phyloP scores from a whole-genome alignment of 2,329 filamentous ascomycete species.

The Talaromyces atroroseus region DNA sequence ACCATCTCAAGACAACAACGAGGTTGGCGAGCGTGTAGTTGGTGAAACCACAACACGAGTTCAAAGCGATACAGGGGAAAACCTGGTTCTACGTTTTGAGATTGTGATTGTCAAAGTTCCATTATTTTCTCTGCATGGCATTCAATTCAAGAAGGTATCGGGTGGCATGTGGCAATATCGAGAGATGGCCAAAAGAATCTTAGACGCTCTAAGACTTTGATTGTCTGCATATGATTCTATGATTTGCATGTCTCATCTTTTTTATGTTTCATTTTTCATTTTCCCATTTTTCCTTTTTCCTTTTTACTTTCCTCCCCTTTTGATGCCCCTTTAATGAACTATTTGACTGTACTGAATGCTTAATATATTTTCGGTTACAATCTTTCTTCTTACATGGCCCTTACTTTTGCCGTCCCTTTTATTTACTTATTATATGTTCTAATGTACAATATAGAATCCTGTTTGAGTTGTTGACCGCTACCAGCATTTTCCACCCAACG shows the following conservation, averaged over 20 bases:
- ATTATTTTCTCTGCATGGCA: slow-evolving; percentile 82
- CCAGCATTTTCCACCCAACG: not conserved
- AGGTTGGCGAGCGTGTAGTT: slow-evolving; percentile 55
- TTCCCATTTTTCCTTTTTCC: not conserved
- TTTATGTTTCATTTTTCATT: not conserved
- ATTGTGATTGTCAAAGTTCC: slow-evolving; percentile 98
- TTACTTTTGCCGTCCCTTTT: not conserved
- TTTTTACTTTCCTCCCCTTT: not conserved
- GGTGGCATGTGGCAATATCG: slow-evolving; percentile 99
- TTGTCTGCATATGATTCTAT: slow-evolving; percentile 5
- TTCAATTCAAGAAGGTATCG: slow-evolving; percentile 95
- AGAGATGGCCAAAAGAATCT: slow-evolving; percentile 93
- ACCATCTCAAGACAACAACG: slow-evolving; percentile 33
- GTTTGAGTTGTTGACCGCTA: not conserved
- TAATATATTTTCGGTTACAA: slow-evolving; percentile 6
- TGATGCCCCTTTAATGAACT: slow-evolving; percentile 4
- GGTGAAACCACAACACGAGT: slow-evolving; percentile 91
- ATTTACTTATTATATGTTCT: slow-evolving; percentile 13
- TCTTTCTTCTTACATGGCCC: not conserved
- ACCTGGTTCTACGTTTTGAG: slow-evolving; percentile 82
- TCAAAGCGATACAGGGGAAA: slow-evolving; percentile 79
- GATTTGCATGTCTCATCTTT: not conserved
- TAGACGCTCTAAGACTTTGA: slow-evolving; percentile 77
- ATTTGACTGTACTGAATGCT: not conserved
- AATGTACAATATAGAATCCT: slow-evolving; percentile 13